Conservation (phyloP, 2,329 filamentous ascomycete species). For the Pestalotiopsis sp. region DNA sequence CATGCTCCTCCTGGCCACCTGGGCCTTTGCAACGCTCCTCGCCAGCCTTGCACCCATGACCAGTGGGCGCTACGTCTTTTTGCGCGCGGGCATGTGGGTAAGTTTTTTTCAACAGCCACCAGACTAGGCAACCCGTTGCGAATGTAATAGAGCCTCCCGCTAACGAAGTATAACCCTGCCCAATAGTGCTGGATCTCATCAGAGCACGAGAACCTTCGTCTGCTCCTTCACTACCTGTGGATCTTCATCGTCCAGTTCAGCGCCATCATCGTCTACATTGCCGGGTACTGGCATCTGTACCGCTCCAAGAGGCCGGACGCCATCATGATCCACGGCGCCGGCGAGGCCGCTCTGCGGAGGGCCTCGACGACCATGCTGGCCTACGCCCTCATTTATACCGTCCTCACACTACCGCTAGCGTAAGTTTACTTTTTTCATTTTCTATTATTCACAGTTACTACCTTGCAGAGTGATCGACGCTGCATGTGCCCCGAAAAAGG, state of each 20-base stretch:
- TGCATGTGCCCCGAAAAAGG: background rate
- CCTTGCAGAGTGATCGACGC: background rate
- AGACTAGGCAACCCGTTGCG: background rate
- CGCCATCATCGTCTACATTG: constrained; percentile 51
- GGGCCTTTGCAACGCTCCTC: constrained; percentile 45
- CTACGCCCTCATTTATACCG: constrained; percentile 52
- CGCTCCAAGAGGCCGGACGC: constrained; percentile 18
- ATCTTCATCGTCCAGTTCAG: constrained; percentile 56
- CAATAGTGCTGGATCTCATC: constrained; percentile 55
- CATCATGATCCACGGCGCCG: constrained; percentile 19
- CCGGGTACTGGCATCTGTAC: constrained; percentile 34
- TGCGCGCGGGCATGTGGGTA: constrained; percentile 52
- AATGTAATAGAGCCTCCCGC: background rate
- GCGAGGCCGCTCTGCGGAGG: constrained; percentile 25
- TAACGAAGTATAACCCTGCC: background rate
- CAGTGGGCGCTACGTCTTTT: constrained; percentile 45
- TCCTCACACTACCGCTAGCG: constrained; percentile 53
- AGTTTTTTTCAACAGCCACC: background rate
- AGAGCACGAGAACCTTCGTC: constrained; percentile 45
- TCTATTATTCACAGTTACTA: no score
- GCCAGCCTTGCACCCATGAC: constrained; percentile 46
- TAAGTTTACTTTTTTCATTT: constrained; percentile 16
- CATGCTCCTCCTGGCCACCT: constrained; percentile 37
- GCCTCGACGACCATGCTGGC: constrained; percentile 53
- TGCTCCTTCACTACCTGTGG: constrained; percentile 58